phyloP scores from a whole-genome alignment of 306 rosid species.

The Citrullus amarus region DNA sequence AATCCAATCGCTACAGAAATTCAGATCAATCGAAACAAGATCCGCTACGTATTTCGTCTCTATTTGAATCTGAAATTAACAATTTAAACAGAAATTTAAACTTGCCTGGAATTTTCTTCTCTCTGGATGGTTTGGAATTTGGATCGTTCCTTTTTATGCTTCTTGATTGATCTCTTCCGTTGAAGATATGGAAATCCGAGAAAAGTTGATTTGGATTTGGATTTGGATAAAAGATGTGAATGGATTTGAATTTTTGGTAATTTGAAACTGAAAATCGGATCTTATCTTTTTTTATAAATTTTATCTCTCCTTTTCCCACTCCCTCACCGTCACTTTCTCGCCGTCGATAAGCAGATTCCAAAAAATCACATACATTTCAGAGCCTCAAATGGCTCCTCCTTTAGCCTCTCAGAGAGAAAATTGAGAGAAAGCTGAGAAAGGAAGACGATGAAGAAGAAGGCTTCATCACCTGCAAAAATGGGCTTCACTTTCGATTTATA shows the following conservation, averaged over 20 bases:
- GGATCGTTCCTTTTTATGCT: not conserved
- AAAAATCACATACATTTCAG: slow-evolving; percentile 29
- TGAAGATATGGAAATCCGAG: not conserved
- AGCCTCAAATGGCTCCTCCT: slow-evolving; percentile 20
- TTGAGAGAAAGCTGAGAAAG: not conserved
- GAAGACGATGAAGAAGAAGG: slow-evolving; percentile 2
- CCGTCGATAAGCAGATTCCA: slow-evolving; percentile 21
- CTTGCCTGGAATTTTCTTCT: slow-evolving; percentile 9
- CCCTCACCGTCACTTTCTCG: slow-evolving; percentile 26
- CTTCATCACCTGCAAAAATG: not conserved
- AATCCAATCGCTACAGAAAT: not conserved
- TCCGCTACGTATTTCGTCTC: not conserved
- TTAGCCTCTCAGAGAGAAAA: too few species aligned
- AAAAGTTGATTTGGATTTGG: not conserved
- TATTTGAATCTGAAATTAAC: not conserved
- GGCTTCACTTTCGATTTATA: not conserved
- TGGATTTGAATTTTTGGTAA: not conserved
- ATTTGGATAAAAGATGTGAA: not conserved
- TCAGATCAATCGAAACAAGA: not conserved
- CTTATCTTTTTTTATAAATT: not conserved
- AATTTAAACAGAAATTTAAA: not conserved
- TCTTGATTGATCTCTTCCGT: not conserved
- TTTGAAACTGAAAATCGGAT: not conserved
- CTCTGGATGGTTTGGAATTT: not conserved
- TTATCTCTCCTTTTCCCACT: slow-evolving; percentile 60